These are phyloP conservation scores for Podospora conica DNA, from an alignment of 495 filamentous ascomycete genomes.

Conservation along the genomic window DNA sequence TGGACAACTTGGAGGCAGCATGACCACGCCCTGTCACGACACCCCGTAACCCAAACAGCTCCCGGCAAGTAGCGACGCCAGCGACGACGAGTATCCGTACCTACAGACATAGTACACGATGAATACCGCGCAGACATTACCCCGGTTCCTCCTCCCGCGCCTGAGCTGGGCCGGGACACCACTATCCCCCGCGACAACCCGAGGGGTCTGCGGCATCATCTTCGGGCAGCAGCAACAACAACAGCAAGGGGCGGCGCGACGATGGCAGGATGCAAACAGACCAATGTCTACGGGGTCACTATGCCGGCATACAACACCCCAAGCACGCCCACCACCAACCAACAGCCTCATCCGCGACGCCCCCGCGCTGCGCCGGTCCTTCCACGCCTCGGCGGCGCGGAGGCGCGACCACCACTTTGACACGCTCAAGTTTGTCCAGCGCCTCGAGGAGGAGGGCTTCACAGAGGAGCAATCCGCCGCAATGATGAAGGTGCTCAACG, in stretches of 20 bases:
- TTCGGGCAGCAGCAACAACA: conserved; percentile 13
- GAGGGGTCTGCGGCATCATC: conserved; percentile 4
- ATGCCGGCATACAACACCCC: not conserved
- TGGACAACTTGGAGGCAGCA: not conserved
- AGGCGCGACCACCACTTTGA: conserved; percentile 91
- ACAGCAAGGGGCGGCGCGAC: not conserved
- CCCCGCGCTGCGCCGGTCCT: conserved; percentile 40
- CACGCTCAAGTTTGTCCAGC: conserved; percentile 92
- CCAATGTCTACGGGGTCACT: not conserved
- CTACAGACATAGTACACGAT: conserved; percentile 20
- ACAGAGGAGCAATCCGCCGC: conserved; percentile 91
- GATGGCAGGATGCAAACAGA: conserved; percentile 10
- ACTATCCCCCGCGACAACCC: conserved; percentile 10
- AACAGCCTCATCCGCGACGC: conserved; percentile 22
- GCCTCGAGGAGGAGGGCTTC: conserved; percentile 85
- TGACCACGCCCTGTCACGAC: not conserved
- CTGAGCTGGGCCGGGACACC: conserved; percentile 43
- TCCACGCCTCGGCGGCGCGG: conserved; percentile 60
- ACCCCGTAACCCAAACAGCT: not conserved
- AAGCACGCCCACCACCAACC: not conserved
- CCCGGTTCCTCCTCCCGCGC: conserved; percentile 48
- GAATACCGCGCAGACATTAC: conserved; percentile 32
- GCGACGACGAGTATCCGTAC: not conserved
- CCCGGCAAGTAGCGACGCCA: not conserved
- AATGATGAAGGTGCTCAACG: conserved; percentile 94